Evolutionary conservation across 2,329 filamentous ascomycete species (phyloP).

Genomic region (Alternaria infectoria): DNA sequence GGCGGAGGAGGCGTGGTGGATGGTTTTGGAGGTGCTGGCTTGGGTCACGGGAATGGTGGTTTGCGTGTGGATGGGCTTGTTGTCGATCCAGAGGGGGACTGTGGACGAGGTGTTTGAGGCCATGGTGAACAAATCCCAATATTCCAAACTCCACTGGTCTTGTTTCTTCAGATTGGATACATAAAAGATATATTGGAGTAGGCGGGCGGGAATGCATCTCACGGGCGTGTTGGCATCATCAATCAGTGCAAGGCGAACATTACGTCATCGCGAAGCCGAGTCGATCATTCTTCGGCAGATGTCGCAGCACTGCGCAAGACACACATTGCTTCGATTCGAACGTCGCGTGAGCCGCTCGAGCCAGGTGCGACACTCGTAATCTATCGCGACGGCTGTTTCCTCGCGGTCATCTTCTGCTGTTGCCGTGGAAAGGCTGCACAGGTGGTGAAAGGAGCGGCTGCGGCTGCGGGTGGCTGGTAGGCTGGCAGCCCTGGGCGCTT

Average conservation of each 20-base stretch:
- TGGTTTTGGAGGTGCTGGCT: conserved; percentile 58
- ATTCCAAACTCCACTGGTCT: not conserved
- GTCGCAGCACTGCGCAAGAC: not conserved
- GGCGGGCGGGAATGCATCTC: not conserved
- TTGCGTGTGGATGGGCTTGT: conserved; percentile 44
- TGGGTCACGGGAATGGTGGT: conserved; percentile 61
- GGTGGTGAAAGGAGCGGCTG: not conserved
- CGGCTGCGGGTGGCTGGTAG: not conserved
- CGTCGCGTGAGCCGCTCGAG: rapidly evolving
- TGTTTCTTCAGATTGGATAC: no score
- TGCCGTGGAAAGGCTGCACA: no score
- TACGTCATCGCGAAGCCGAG: not conserved
- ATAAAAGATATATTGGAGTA: not conserved
- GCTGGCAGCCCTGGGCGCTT: not conserved
- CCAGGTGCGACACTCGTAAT: not conserved
- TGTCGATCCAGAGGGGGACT: conserved; percentile 54
- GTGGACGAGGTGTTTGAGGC: conserved; percentile 1
- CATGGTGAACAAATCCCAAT: not conserved
- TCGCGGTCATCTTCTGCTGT: no score
- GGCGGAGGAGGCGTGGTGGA: conserved; percentile 62
- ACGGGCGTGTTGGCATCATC: not conserved
- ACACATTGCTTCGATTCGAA: not conserved
- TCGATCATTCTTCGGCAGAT: conserved; percentile 8
- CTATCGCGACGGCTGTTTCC: not conserved
- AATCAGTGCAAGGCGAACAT: not conserved